These are phyloP conservation scores for Yarrowia alimentaria DNA, from an alignment of 805 yeast genomes.

Conservation along the genomic window DNA sequence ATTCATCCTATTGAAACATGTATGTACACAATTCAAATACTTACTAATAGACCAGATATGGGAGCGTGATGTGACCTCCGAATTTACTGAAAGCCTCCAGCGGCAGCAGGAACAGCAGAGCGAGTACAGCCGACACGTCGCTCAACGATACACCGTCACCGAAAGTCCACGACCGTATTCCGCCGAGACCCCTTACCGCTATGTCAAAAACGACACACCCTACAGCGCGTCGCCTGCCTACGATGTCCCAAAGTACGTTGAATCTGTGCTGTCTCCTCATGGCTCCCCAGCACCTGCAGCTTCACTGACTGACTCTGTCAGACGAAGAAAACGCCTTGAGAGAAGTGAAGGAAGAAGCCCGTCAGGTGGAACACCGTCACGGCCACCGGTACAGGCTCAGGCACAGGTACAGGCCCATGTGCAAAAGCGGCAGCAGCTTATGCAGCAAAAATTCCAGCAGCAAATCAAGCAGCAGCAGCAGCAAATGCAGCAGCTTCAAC, in stretches of 20 bases:
- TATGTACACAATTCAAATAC: slow-evolving; percentile 28
- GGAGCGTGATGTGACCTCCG: slow-evolving; percentile 27
- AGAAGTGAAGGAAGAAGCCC: slow-evolving; percentile 9
- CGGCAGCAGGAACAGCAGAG: slow-evolving; percentile 16
- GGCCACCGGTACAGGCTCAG: slow-evolving; percentile 3
- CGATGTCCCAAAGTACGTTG: slow-evolving; percentile 13
- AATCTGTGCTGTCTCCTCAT: slow-evolving; percentile 5
- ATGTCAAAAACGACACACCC: slow-evolving; percentile 8
- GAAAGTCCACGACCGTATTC: slow-evolving; percentile 16
- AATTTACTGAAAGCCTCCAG: slow-evolving; percentile 23
- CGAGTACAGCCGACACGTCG: slow-evolving; percentile 20
- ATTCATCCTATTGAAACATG: slow-evolving; percentile 26
- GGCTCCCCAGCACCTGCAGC: slow-evolving; percentile 8
- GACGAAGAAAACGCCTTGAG: slow-evolving; percentile 24
- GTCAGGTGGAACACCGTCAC: slow-evolving; percentile 9
- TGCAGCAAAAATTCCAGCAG: slow-evolving; percentile 17
- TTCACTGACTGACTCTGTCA: slow-evolving; percentile 13
- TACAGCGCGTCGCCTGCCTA: slow-evolving; percentile 23
- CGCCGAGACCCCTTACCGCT: slow-evolving; percentile 17
- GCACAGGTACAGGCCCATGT: no score
- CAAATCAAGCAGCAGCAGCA: slow-evolving; percentile 3
- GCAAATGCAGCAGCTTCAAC: not conserved
- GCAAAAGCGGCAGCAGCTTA: slow-evolving; percentile 14
- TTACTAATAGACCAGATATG: slow-evolving; percentile 28
- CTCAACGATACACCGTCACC: slow-evolving; percentile 20